Percentiles rank a stretch among this genome's conserved stretches.
phyloP scores from a whole-genome alignment of 2,329 filamentous ascomycete genomes.

The Hirsutella thompsonii region DNA sequence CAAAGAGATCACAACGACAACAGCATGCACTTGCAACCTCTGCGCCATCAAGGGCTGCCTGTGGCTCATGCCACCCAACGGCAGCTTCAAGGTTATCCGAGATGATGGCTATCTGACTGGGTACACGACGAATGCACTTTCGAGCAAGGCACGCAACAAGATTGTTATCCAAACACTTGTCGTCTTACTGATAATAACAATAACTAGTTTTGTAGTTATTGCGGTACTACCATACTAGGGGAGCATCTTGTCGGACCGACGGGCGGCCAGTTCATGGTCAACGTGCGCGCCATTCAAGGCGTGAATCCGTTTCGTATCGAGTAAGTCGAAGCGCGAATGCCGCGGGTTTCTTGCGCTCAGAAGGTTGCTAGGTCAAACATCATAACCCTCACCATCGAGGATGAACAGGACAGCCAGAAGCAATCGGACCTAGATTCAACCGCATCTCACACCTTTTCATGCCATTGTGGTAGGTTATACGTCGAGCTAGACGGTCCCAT shows the following conservation, averaged over 20 bases:
- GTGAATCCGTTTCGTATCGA: conserved; percentile 12
- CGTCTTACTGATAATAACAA: neutral
- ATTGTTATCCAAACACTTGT: neutral
- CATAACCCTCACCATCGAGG: neutral
- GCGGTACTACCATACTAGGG: conserved; percentile 13
- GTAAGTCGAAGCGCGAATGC: conserved; percentile 10
- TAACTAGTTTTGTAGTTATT: conserved; percentile 14
- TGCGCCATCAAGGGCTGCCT: conserved; percentile 16
- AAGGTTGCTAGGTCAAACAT: neutral
- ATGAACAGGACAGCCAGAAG: neutral
- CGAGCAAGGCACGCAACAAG: neutral
- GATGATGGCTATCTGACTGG: conserved; percentile 4
- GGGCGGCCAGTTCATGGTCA: conserved; percentile 10
- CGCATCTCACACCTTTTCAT: neutral
- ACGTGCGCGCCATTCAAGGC: conserved; percentile 10
- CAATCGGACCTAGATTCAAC: neutral
- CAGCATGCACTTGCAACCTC: conserved; percentile 12
- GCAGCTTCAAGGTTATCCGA: conserved; percentile 4
- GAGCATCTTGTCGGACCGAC: conserved; percentile 11
- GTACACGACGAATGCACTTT: neutral
- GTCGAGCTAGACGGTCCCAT: conserved; percentile 13
- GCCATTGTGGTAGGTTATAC: neutral
- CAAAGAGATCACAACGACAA: conserved; percentile 1
- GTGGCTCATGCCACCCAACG: conserved; percentile 9
- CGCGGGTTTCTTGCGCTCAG: conserved; percentile 6